Percentiles rank a stretch among this genome's conserved stretches.
Conservation (phyloP, 2,329 filamentous ascomycete genomes). For the Sarocladium brachiariae region DNA sequence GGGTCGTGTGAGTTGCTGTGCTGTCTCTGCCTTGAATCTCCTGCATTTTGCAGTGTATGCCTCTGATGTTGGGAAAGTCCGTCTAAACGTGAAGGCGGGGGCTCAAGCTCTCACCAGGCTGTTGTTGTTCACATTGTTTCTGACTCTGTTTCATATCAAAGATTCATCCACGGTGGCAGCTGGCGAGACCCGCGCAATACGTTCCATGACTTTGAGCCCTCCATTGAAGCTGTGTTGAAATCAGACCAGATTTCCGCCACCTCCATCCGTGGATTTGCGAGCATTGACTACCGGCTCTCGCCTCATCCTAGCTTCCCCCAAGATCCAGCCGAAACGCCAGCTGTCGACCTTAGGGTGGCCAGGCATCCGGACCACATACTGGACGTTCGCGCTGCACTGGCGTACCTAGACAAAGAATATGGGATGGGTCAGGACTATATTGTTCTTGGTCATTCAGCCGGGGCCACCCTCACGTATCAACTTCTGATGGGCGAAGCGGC, state of each 20-base stretch:
- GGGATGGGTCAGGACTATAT: slow-evolving; percentile 44
- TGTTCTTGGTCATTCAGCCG: slow-evolving; percentile 56
- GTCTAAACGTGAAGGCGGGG: background rate
- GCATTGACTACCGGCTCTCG: slow-evolving; percentile 57
- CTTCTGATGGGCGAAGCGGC: slow-evolving; percentile 38
- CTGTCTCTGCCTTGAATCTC: background rate
- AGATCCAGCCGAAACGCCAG: slow-evolving; percentile 19
- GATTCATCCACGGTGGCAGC: slow-evolving; percentile 56
- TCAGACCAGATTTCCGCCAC: slow-evolving; percentile 18
- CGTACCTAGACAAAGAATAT: slow-evolving; percentile 39
- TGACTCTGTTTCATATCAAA: slow-evolving; percentile 14
- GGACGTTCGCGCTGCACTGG: slow-evolving; percentile 48
- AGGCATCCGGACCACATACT: slow-evolving; percentile 52
- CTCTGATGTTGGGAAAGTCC: background rate
- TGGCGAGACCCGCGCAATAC: slow-evolving; percentile 53
- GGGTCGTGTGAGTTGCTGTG: slow-evolving; percentile 29
- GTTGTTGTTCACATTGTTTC: background rate
- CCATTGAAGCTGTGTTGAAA: slow-evolving; percentile 35
- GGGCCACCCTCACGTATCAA: slow-evolving; percentile 58
- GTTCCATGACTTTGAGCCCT: slow-evolving; percentile 37
- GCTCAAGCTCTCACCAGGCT: background rate
- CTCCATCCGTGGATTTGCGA: slow-evolving; percentile 54
- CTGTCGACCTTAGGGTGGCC: slow-evolving; percentile 33
- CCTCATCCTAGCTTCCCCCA: slow-evolving; percentile 39
- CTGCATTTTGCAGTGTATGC: background rate